phyloP scores from a whole-genome alignment of 257 asterid species.

The Gentiana straminea region DNA sequence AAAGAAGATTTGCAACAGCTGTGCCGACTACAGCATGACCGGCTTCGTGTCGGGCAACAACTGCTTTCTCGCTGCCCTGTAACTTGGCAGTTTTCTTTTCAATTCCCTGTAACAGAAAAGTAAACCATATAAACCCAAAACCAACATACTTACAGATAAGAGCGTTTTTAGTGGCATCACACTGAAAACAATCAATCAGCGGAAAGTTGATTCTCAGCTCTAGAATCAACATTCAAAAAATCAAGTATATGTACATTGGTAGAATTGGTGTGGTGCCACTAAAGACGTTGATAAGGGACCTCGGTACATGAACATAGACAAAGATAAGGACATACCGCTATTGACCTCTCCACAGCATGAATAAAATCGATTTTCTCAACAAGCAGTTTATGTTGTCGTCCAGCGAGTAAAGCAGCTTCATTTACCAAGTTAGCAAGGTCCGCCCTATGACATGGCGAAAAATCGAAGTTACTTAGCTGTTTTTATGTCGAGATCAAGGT shows the following conservation, averaged over 20 bases:
- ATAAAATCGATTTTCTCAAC: constrained; percentile 89
- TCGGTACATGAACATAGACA: constrained; percentile 1
- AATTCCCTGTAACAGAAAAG: constrained; percentile 54
- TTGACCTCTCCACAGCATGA: constrained; percentile 94
- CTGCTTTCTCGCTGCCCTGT: constrained; percentile 94
- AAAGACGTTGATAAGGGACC: neutral
- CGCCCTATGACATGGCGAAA: constrained; percentile 56
- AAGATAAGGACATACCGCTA: constrained; percentile 45
- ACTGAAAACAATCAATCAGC: too few relatives aligned
- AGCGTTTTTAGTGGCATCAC: too few relatives aligned
- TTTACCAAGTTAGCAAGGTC: constrained; percentile 98
- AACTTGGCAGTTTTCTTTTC: constrained; percentile 92
- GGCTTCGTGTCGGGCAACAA: constrained; percentile 98
- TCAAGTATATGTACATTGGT: too few relatives aligned
- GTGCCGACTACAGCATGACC: constrained; percentile 99
- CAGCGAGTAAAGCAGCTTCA: constrained; percentile 98
- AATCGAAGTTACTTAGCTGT: neutral
- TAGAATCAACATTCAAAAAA: too few relatives aligned
- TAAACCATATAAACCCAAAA: neutral
- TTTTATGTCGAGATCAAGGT: neutral
- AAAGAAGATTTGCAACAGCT: constrained; percentile 93
- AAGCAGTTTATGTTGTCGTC: constrained; percentile 57
- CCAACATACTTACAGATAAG: too few relatives aligned
- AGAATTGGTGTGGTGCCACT: neutral
- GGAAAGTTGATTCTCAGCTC: too few relatives aligned